A percentile compares a stretch with the other conserved stretches of the same genome.
Conservation (phyloP, 2,329 filamentous ascomycete genomes). For the Neonectria ditissima region DNA sequence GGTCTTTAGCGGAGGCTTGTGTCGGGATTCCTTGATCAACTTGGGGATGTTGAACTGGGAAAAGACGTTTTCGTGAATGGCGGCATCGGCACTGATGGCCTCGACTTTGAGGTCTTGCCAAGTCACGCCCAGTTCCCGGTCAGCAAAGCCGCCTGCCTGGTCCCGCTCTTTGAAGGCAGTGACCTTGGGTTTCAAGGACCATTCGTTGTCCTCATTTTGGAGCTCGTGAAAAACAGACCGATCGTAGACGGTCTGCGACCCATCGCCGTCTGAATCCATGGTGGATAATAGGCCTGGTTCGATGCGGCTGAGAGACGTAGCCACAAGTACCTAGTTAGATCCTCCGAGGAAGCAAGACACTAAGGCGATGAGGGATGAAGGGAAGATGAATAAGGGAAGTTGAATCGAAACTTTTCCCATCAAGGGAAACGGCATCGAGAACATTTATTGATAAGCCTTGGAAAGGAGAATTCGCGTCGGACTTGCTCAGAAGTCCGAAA, state of each 20-base stretch:
- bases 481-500: conserved; percentile 12
- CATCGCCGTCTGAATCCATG: conserved; percentile 46
- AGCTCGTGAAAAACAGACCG: conserved; percentile 24
- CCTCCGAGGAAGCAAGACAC: conserved; percentile 12
- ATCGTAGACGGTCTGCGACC: conserved; percentile 42
- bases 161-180: conserved; percentile 57
- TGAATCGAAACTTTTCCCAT: no score
- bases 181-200: conserved; percentile 62
- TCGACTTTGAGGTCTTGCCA: conserved; percentile 74
- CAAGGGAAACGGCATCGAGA: neutral
- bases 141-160: conserved; percentile 58
- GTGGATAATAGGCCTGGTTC: conserved; percentile 19
- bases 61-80: conserved; percentile 73
- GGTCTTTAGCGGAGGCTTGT: conserved; percentile 70
- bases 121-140: conserved; percentile 69
- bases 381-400: conserved; percentile 1
- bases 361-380: neutral
- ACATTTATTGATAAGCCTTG: neutral
- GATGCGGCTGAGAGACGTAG: conserved; percentile 20
- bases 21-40: conserved; percentile 63
- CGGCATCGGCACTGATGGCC: conserved; percentile 70
- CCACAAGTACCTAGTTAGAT: conserved; percentile 14
- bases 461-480: conserved; percentile 12
- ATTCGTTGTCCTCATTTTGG: conserved; percentile 48
- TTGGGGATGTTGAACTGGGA: conserved; percentile 69